phyloP scores from a whole-genome alignment of 2,329 filamentous ascomycete genomes.

The Botrytis squamosa region DNA sequence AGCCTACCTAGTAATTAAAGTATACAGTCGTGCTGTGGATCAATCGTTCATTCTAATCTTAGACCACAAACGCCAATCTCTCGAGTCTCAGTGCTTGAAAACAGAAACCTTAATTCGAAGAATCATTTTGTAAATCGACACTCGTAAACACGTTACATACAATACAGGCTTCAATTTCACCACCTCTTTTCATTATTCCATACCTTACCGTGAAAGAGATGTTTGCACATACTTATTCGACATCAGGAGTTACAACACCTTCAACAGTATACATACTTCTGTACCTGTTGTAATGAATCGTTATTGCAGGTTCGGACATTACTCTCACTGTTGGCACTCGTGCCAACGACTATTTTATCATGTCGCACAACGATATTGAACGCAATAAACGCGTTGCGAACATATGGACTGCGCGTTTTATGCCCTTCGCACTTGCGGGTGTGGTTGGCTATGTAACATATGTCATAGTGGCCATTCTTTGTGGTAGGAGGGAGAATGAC shows the following conservation, averaged over 20 bases:
- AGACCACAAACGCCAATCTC: background rate
- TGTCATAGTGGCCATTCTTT: constrained; percentile 64
- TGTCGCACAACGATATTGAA: constrained; percentile 18
- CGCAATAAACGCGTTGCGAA: constrained; percentile 28
- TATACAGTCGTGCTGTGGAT: background rate
- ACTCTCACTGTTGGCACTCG: constrained; percentile 6
- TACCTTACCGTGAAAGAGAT: background rate
- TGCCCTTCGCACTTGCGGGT: constrained; percentile 68
- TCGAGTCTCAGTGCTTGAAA: background rate
- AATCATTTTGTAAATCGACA: constrained; percentile 5
- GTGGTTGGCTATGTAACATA: constrained; percentile 69
- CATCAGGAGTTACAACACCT: background rate
- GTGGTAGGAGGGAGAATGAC: constrained; percentile 52
- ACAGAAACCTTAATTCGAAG: constrained; percentile 5
- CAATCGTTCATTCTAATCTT: background rate
- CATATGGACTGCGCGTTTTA: constrained; percentile 44
- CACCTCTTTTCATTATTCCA: background rate
- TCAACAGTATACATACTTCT: background rate
- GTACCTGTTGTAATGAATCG: constrained; percentile 19
- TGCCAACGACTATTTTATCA: constrained; percentile 2
- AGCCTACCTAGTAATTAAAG: background rate
- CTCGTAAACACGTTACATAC: background rate
- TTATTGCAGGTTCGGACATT: constrained; percentile 1
- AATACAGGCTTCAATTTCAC: background rate
- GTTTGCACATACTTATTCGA: background rate